phyloP scores from a whole-genome alignment of 2,329 filamentous ascomycete species.

The Colletotrichum ledebouriae region DNA sequence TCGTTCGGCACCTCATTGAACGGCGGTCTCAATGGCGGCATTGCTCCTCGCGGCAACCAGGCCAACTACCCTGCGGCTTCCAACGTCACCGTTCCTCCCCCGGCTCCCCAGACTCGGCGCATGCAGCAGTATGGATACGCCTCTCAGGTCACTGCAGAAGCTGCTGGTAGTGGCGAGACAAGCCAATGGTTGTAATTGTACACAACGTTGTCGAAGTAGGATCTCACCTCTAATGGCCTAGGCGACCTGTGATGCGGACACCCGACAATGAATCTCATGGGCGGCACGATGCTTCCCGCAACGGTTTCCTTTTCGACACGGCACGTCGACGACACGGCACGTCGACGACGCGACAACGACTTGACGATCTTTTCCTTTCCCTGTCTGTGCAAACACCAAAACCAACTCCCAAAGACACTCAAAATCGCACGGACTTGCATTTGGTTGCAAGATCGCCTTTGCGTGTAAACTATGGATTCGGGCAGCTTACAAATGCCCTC shows the following conservation, averaged over 20 bases:
- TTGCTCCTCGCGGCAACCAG: slow-evolving; percentile 51
- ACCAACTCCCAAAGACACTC: slow-evolving; percentile 29
- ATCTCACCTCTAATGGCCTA: slow-evolving; percentile 33
- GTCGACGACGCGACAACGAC: slow-evolving; percentile 56
- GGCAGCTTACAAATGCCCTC: slow-evolving; percentile 36
- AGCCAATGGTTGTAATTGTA: slow-evolving; percentile 55
- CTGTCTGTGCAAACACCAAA: slow-evolving; percentile 47
- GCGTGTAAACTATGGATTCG: slow-evolving; percentile 43
- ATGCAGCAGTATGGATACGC: slow-evolving; percentile 34
- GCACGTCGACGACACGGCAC: slow-evolving; percentile 53
- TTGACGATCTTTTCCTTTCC: slow-evolving; percentile 55
- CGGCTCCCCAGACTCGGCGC: slow-evolving; percentile 42
- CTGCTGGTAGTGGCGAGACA: slow-evolving; percentile 49
- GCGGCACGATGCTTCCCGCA: slow-evolving; percentile 42
- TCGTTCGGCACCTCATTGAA: slow-evolving; percentile 48
- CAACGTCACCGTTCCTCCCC: slow-evolving; percentile 50
- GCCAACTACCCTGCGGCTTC: slow-evolving; percentile 52
- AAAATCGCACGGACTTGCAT: slow-evolving; percentile 46
- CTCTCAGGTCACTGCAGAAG: slow-evolving; percentile 33
- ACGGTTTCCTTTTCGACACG: slow-evolving; percentile 48
- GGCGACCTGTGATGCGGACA: slow-evolving; percentile 38
- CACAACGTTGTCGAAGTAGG: slow-evolving; percentile 24
- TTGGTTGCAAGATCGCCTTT: slow-evolving; percentile 46
- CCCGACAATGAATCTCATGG: slow-evolving; percentile 42
- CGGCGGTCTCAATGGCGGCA: slow-evolving; percentile 45